Evolutionary conservation across 2,329 filamentous ascomycete genomes (phyloP).

Genomic region (Xylariaceae sp.): DNA sequence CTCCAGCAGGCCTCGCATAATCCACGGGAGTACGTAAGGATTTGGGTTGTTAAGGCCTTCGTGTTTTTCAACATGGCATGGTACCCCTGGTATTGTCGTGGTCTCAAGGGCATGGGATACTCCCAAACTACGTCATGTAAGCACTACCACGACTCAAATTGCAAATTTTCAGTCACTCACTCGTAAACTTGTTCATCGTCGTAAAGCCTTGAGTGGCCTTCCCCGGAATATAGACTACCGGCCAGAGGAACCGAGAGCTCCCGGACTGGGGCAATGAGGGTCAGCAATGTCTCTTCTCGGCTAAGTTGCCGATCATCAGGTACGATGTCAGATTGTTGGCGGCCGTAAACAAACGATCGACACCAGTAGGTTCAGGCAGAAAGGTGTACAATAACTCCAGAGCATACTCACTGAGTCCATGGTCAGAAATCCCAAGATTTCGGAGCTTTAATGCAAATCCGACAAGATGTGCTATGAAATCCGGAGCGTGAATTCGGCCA

Average conservation of each 20-base stretch:
- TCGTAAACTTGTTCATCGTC: conserved; percentile 85
- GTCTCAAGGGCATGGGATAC: conserved; percentile 72
- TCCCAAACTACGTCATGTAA: conserved; percentile 47
- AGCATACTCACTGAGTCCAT: no score
- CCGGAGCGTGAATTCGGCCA: conserved; percentile 83
- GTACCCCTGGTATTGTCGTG: conserved; percentile 44
- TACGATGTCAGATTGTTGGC: no score
- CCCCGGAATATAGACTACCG: conserved; percentile 84
- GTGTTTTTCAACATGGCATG: conserved; percentile 49
- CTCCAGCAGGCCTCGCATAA: conserved; percentile 88
- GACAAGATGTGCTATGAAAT: conserved; percentile 89
- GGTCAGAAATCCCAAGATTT: conserved; percentile 88
- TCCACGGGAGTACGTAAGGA: conserved; percentile 90
- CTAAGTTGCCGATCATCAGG: no score
- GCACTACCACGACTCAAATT: conserved; percentile 2
- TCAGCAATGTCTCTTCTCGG: no score
- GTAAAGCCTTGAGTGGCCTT: conserved; percentile 90
- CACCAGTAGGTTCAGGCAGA: no score
- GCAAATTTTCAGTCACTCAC: conserved; percentile 35
- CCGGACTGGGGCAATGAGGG: no score
- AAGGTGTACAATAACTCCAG: no score
- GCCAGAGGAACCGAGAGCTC: conserved; percentile 86
- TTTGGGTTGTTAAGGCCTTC: conserved; percentile 57
- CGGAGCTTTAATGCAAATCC: conserved; percentile 91
- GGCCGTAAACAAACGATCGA: no score